Evolutionary conservation across 441 rosid genomes (phyloP).

Genomic region (Gossypium lobatum): DNA sequence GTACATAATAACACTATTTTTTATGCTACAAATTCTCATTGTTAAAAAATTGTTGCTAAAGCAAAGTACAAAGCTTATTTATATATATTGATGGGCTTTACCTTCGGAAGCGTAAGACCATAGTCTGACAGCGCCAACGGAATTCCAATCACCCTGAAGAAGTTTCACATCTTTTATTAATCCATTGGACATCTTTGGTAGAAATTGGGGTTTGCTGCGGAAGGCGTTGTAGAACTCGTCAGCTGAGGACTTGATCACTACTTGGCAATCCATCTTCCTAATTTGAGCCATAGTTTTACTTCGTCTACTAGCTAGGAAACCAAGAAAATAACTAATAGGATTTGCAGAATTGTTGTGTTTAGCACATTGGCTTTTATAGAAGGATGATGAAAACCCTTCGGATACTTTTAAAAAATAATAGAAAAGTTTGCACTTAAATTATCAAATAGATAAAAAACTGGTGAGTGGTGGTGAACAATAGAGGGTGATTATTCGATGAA

Average conservation of each 20-base stretch:
- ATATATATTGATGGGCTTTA: neutral
- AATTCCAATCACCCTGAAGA: neutral
- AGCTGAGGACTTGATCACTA: slow-evolving; percentile 8
- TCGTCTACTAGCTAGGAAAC: neutral
- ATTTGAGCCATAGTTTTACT: slow-evolving; percentile 10
- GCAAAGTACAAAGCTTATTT: neutral
- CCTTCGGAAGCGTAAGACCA: neutral
- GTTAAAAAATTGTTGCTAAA: neutral
- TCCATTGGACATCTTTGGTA: neutral
- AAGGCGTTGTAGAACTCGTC: slow-evolving; percentile 10
- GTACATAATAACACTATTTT: too few relatives aligned
- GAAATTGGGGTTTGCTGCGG: neutral
- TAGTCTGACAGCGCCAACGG: neutral
- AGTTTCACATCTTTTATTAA: neutral
- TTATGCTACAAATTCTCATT: neutral
- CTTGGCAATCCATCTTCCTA: slow-evolving; percentile 1
- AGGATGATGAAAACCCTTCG: neutral
- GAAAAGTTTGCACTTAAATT: neutral
- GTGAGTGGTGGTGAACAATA: neutral
- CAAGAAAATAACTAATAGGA: neutral
- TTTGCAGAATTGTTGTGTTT: neutral
- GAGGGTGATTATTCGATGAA: neutral
- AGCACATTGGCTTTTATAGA: neutral
- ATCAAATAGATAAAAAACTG: neutral
- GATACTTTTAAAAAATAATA: neutral